Evolutionary conservation across 2,329 filamentous ascomycete species (phyloP).

Genomic region (Atkinsonella texensis): DNA sequence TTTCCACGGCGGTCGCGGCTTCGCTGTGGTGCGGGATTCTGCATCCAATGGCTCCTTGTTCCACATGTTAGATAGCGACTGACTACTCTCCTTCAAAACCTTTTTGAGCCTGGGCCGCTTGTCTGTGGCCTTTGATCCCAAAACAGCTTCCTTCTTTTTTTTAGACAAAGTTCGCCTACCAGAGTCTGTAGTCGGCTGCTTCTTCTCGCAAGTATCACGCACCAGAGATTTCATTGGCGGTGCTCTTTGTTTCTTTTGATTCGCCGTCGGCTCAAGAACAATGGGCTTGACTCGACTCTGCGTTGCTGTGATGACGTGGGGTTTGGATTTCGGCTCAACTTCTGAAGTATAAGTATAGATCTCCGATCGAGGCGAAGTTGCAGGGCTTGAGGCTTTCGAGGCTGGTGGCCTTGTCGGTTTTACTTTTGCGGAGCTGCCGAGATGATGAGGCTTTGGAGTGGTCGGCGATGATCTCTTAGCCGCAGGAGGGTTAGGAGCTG

Average conservation of each 20-base stretch:
- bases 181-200: not conserved
- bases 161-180: slow-evolving; percentile 13
- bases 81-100: slow-evolving; percentile 37
- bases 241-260: slow-evolving; percentile 34
- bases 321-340: not conserved
- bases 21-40: slow-evolving; percentile 10
- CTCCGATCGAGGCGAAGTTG: slow-evolving; percentile 4
- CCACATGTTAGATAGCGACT: slow-evolving; percentile 36
- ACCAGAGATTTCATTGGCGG: slow-evolving; percentile 16
- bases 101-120: slow-evolving; percentile 24
- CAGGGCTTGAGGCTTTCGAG: slow-evolving; percentile 3
- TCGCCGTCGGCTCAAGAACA: slow-evolving; percentile 17
- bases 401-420: not conserved
- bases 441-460: not conserved
- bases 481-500: not conserved
- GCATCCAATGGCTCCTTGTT: slow-evolving; percentile 30
- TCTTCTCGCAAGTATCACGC: slow-evolving; percentile 9
- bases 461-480: not conserved
- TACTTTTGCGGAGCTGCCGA: not conserved
- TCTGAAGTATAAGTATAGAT: slow-evolving; percentile 6
- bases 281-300: not conserved
- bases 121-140: slow-evolving; percentile 11
- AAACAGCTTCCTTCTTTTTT: slow-evolving; percentile 16
- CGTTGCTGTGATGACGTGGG: not conserved
- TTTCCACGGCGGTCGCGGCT: slow-evolving; percentile 16